These are phyloP conservation scores for Phytopythium boreale DNA, from an alignment of 352 stramenopile species.

Conservation along the genomic window DNA sequence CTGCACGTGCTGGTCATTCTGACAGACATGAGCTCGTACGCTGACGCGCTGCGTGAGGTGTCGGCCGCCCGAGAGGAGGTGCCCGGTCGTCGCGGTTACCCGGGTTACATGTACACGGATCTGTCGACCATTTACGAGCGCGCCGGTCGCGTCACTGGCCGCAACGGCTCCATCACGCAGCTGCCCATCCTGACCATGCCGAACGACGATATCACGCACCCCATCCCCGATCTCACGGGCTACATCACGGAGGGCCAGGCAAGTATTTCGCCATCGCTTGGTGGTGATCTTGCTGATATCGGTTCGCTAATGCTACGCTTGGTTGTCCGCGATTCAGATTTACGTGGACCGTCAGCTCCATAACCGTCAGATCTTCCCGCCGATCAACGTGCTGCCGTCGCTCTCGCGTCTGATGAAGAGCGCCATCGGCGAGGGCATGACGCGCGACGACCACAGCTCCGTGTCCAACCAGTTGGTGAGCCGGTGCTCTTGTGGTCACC, in stretches of 20 bases:
- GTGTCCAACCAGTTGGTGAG: constrained; percentile 98
- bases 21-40: constrained; percentile 99
- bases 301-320: not conserved
- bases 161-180: constrained; percentile 99
- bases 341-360: constrained; percentile 98
- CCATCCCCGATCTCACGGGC: constrained; percentile 99
- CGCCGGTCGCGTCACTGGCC: constrained; percentile 95
- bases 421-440: constrained; percentile 99
- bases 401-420: constrained; percentile 99
- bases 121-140: constrained; percentile 99
- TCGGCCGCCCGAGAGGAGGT: constrained; percentile 94
- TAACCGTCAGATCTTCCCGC: constrained; percentile 99
- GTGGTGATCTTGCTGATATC: not conserved
- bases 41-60: constrained; percentile 96
- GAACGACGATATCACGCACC: constrained; percentile 99
- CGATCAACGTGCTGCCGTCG: constrained; percentile 99
- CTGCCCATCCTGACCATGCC: constrained; percentile 99
- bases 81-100: constrained; percentile 97
- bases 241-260: constrained; percentile 99
- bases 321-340: constrained; percentile 61
- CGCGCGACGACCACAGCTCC: constrained; percentile 96
- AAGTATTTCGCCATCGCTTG: constrained; percentile 7
- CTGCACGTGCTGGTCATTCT: constrained; percentile 99
- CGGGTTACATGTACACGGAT: constrained; percentile 99
- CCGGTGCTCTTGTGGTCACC: constrained; percentile 6